Conservation (phyloP, 345 rosid species). For the Euphorbia tirucalli region DNA sequence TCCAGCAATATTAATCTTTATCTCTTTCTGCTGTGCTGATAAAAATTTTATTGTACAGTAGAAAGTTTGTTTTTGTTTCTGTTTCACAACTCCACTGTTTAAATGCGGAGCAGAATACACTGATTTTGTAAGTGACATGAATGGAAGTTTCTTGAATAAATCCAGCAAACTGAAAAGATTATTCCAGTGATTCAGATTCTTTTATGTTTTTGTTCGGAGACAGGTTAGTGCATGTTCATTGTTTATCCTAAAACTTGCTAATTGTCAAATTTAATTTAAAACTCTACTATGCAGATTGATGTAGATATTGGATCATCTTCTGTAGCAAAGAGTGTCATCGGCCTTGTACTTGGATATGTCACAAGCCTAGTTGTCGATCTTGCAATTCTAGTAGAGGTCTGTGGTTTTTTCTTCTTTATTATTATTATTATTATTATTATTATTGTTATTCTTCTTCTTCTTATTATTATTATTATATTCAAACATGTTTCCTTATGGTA, state of each 20-base stretch:
- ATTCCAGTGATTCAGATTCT: not conserved
- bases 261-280: slow-evolving; percentile 1
- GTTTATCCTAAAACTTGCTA: slow-evolving; percentile 10
- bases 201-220: not conserved
- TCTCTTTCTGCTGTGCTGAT: too few species aligned
- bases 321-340: slow-evolving; percentile 87
- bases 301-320: slow-evolving; percentile 98
- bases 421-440: too few species aligned
- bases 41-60: too few species aligned
- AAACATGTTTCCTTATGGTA: not conserved
- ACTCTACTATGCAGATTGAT: slow-evolving; percentile 63
- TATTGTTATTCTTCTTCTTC: too few species aligned
- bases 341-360: slow-evolving; percentile 90
- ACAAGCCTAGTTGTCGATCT: slow-evolving; percentile 97
- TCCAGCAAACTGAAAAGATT: too few species aligned
- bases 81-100: not conserved
- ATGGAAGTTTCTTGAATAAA: too few species aligned
- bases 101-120: not conserved
- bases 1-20: too few species aligned
- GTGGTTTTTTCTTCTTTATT: too few species aligned
- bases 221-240: not conserved
- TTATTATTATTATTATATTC: not conserved
- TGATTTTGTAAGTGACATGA: not conserved
- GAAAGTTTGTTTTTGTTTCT: not conserved
- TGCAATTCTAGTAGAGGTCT: slow-evolving; percentile 88